Base-by-base conservation (phyloP, 768 basidiomycete species). In the Phaffia australis region DNA sequence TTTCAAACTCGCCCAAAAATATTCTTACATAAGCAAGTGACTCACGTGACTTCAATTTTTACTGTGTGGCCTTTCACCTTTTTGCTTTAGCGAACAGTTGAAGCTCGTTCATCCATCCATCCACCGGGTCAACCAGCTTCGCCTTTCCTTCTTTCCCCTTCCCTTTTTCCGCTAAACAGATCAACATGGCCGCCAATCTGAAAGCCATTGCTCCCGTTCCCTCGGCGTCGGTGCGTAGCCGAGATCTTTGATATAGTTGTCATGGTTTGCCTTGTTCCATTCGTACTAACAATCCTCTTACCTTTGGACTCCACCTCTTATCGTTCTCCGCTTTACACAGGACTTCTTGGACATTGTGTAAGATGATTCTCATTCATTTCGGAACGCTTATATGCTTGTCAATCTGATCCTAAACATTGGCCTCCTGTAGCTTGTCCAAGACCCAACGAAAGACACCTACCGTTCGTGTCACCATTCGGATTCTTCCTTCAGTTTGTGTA, bases 191-290 rank as follows among this genome's bases (percentile, higher is more conserved):
- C 3, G 21, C 29, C 27, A 89, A 90, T 65, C 82, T 98, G 72
- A 97, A 97, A 80, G 87, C 88, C 56, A 99, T 99, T 75, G 88
- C 95, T 60, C 95, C 95, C n/a, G 94, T 99, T 60, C 95, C 95
- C 56, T 95, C 89, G 52, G 91, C 94, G 71, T 80, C 84, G 19
- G 35, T 42, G 35, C 35, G 35, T 42, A 42, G 6, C 11, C 35
- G 11, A 42, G 35, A 42, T 42, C 11, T 42, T 4, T 42, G 35
- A 5, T 11, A 42, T 11, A 42, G 11, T 42, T 42, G 97, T 98
- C 74, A 77, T 94, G 78, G 76, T 32, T 9, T 58, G 6, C 30
- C 25, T 21, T 21, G 19, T 19, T 21, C 21, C 25, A 32, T 32
- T 42, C 9, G 50, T 42, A 42, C 35, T 42, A 11, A 42, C 11